Evolutionary conservation across 768 basidiomycete species (phyloP).

Genomic region (Lactarius evosmus): DNA sequence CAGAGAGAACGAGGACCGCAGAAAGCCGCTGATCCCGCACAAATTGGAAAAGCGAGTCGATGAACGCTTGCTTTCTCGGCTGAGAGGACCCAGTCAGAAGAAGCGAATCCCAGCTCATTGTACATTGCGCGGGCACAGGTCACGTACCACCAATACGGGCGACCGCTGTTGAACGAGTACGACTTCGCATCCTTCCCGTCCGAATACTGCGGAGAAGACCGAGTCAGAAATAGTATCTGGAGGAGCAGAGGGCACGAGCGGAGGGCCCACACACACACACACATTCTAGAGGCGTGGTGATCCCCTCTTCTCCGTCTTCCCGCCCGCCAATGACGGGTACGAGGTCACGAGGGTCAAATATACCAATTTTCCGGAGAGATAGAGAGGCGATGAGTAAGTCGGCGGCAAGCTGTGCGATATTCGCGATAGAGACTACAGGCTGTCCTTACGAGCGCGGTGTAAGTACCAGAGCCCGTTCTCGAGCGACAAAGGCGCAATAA

Average conservation of each 20-base stretch:
- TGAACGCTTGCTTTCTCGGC: constrained; percentile 68
- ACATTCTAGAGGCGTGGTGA: constrained; percentile 75
- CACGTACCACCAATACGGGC: constrained; percentile 66
- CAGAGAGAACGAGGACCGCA: constrained; percentile 62
- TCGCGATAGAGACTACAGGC: constrained; percentile 78
- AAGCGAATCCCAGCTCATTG: background rate
- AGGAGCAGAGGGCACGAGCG: background rate
- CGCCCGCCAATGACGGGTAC: constrained; percentile 72
- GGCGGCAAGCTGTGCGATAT: constrained; percentile 73
- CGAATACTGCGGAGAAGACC: constrained; percentile 53
- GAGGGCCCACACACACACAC: constrained; percentile 40
- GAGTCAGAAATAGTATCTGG: constrained; percentile 21
- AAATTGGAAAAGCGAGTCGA: constrained; percentile 55
- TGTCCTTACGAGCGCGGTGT: constrained; percentile 30
- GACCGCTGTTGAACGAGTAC: constrained; percentile 75
- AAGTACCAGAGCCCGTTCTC: background rate
- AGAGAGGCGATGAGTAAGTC: constrained; percentile 73
- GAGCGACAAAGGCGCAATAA: background rate
- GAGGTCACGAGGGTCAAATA: constrained; percentile 58
- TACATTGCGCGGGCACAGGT: background rate
- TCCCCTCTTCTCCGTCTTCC: constrained; percentile 55
- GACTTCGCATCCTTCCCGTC: constrained; percentile 46
- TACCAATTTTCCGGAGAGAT: constrained; percentile 55
- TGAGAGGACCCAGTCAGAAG: constrained; percentile 31
- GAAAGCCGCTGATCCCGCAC: constrained; percentile 47